Percentiles rank a stretch among this genome's conserved stretches.
phyloP scores from a whole-genome alignment of 2,329 filamentous ascomycete species.

The Colletotrichum sp. region DNA sequence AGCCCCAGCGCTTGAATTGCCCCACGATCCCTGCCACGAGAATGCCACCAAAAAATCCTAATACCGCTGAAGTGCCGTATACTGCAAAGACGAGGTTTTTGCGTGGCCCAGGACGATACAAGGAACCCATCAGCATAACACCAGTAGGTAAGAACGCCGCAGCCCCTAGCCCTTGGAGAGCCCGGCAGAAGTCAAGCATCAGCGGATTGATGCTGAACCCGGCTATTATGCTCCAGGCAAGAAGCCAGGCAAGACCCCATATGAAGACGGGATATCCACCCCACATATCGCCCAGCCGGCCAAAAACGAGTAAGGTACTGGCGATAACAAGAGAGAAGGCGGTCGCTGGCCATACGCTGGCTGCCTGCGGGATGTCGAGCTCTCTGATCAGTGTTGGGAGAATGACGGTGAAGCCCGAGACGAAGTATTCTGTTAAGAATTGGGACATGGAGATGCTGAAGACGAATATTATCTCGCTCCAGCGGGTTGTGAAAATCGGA shows the following conservation, averaged over 20 bases:
- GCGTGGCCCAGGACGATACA: not conserved
- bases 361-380: not conserved
- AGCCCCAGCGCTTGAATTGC: not conserved
- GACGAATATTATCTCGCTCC: not conserved
- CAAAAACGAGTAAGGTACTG: not conserved
- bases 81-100: not conserved
- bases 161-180: not conserved
- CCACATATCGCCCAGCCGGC: not conserved
- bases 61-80: not conserved
- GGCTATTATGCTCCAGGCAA: not conserved
- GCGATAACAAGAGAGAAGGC: not conserved
- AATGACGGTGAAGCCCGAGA: not conserved
- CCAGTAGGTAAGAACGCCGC: not conserved
- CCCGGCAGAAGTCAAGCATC: not conserved
- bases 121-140: not conserved
- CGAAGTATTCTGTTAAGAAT: not conserved
- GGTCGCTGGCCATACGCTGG: not conserved
- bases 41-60: not conserved
- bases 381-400: not conserved
- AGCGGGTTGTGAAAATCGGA: not conserved
- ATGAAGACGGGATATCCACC: not conserved
- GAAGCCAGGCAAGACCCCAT: not conserved
- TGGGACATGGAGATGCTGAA: constrained; percentile 2
- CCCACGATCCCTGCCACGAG: not conserved
- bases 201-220: not conserved